phyloP scores from a whole-genome alignment of 805 yeast species.

The Ogataea sp. region DNA sequence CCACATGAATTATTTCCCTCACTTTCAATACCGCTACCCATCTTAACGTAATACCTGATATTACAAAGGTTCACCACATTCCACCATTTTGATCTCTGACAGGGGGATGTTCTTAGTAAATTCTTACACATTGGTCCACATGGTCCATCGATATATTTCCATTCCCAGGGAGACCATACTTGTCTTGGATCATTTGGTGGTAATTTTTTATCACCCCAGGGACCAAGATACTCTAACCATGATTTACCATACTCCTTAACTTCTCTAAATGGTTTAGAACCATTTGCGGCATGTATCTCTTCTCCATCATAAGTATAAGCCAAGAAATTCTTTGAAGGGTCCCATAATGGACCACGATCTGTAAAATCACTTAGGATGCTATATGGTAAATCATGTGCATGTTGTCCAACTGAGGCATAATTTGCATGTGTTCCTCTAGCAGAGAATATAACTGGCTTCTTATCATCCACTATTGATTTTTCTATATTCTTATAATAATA shows the following conservation, averaged over 20 bases:
- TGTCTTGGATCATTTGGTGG: constrained; percentile 69
- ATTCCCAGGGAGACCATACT: constrained; percentile 79
- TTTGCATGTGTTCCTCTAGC: constrained; percentile 98
- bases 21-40: constrained; percentile 84
- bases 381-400: constrained; percentile 91
- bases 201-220: constrained; percentile 85
- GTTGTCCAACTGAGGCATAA: constrained; percentile 93
- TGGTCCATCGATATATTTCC: constrained; percentile 91
- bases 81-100: constrained; percentile 92
- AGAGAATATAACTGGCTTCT: constrained; percentile 72
- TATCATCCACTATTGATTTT: constrained; percentile 35
- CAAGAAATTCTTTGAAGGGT: constrained; percentile 73
- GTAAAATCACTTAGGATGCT: constrained; percentile 88
- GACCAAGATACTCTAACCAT: constrained; percentile 78
- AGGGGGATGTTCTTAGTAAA: constrained; percentile 57
- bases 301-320: constrained; percentile 75
- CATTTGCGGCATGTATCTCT: constrained; percentile 36
- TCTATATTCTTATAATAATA: constrained; percentile 73
- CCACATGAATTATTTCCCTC: constrained; percentile 82
- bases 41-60: constrained; percentile 59
- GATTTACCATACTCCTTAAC: constrained; percentile 35
- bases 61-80: constrained; percentile 80
- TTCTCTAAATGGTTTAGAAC: constrained; percentile 46
- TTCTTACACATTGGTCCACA: constrained; percentile 81
- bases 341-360: constrained; percentile 94